Conservation (phyloP, 306 rosid genomes). For the Quercus ilex region DNA sequence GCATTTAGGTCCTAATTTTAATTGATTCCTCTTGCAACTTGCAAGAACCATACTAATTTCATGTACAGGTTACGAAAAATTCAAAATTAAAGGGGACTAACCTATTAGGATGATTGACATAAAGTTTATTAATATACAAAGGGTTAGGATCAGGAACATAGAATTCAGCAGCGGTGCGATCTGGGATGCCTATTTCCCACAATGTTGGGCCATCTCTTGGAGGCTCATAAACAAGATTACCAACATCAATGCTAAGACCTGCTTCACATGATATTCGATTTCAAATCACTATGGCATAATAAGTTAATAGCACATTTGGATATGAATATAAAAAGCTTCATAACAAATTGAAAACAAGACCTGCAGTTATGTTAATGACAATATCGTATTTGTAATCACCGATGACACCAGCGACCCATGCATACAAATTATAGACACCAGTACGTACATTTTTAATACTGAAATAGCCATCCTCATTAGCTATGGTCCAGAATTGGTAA, state of each 20-base stretch:
- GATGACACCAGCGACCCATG: constrained; percentile 79
- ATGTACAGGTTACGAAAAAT: constrained; percentile 36
- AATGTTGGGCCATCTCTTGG: constrained; percentile 84
- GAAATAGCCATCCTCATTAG: constrained; percentile 66
- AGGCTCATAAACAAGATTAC: constrained; percentile 61
- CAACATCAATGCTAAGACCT: constrained; percentile 58
- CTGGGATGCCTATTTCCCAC: constrained; percentile 96
- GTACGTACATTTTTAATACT: constrained; percentile 38
- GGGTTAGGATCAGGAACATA: constrained; percentile 82
- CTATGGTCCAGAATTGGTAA: constrained; percentile 81
- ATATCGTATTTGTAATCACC: constrained; percentile 62
- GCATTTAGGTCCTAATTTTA: too few relatives aligned
- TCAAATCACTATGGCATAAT: not conserved
- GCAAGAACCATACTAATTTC: too few relatives aligned
- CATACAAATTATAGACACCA: constrained; percentile 61
- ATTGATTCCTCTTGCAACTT: too few relatives aligned
- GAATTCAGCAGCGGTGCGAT: constrained; percentile 82
- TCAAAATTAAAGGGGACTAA: constrained; percentile 26
- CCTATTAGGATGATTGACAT: constrained; percentile 80
- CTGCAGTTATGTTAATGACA: constrained; percentile 52
- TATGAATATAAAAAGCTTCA: not conserved
- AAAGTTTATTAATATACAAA: constrained; percentile 65
- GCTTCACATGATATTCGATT: not conserved
- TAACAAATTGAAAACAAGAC: constrained; percentile 13
- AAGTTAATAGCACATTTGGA: not conserved